Evolutionary conservation across 441 rosid species (phyloP), one percentile per base, ranked within the genome.

Genomic region (Sinapis alba): DNA sequence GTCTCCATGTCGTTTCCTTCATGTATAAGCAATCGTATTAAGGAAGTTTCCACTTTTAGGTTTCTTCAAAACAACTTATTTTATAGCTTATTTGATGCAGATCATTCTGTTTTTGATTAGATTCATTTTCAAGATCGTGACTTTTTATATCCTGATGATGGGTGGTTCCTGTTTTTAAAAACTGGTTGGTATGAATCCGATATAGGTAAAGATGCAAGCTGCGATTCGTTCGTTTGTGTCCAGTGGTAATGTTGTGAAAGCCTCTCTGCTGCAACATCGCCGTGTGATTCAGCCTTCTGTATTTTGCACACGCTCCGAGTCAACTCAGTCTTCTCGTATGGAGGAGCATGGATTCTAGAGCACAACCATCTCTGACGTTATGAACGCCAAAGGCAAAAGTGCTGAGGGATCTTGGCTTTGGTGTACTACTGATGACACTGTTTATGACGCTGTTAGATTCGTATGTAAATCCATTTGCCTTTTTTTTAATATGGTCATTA

Each of bases 331-430:
- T 41, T 82, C 94, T 50, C 83, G 83, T 21, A 90, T 92, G 34
- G 97, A 94, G 71, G 98, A 94, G 80, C 90, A 89, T 28, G 97
- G 97, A 66, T 92, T 94, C 45, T 97, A 92, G 79, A 92, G 96
- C 86, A 85, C 98, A 1, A 90, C 90, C 3, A 92, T 94, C 72
- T 68, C 90, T 2, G 99, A 94, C 54, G 56, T 94, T 21, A 66
- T 94, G 86, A 87, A 84, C 60, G 87, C 74, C 0, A 94, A 94
- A 85, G 98, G 99, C 69, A 89, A 90, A 83, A 65, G 66, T 65
- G 98, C 97, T 6, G 98, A 92, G 86, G 98, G 99, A 54, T 94
- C 99, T 74, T 92, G 99, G 99, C 94, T 94, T 77, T 94, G 99
- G 98, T 94, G 98, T 88, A 87, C 96, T 2, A 94, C 93, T 5